phyloP scores from a whole-genome alignment of 768 basidiomycete species.

The Agaricus blazei region DNA sequence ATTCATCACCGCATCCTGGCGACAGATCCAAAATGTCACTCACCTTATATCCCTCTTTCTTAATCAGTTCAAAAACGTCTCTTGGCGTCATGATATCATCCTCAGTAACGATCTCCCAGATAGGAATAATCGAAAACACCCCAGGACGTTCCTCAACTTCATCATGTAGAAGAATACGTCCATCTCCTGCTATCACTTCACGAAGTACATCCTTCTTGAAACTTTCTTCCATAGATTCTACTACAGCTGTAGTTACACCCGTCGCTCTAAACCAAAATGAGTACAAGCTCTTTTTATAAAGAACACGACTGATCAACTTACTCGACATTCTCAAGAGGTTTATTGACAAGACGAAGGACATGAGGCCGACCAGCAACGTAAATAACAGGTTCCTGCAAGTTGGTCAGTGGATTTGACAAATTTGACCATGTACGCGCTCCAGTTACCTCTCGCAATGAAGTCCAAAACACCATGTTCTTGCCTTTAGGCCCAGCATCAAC shows the following conservation, averaged over 20 bases:
- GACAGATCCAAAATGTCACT: slow-evolving; percentile 13
- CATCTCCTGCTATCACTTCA: slow-evolving; percentile 68
- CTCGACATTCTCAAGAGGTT: slow-evolving; percentile 94
- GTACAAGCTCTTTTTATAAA: background rate
- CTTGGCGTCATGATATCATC: slow-evolving; percentile 84
- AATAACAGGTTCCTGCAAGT: slow-evolving; percentile 79
- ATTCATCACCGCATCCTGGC: background rate
- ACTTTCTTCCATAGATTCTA: slow-evolving; percentile 85
- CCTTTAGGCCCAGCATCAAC: slow-evolving; percentile 83
- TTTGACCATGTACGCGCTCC: no score
- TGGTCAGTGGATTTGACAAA: background rate
- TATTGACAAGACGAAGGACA: slow-evolving; percentile 82
- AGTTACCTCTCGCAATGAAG: slow-evolving; percentile 82
- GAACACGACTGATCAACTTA: slow-evolving; percentile 32
- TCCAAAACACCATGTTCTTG: slow-evolving; percentile 79
- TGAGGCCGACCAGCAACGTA: slow-evolving; percentile 86
- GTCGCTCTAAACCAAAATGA: slow-evolving; percentile 58
- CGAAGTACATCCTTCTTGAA: slow-evolving; percentile 85
- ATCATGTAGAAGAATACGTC: slow-evolving; percentile 88
- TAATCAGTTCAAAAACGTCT: slow-evolving; percentile 74
- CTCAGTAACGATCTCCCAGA: slow-evolving; percentile 86
- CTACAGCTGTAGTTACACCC: slow-evolving; percentile 84
- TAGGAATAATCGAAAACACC: slow-evolving; percentile 83
- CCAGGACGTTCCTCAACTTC: slow-evolving; percentile 94
- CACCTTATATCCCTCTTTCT: slow-evolving; percentile 73